Evolutionary conservation across 2,329 filamentous ascomycete genomes (phyloP), one percentile per base, ranked within the genome.

Genomic region (Pyrenochaeta sp.): DNA sequence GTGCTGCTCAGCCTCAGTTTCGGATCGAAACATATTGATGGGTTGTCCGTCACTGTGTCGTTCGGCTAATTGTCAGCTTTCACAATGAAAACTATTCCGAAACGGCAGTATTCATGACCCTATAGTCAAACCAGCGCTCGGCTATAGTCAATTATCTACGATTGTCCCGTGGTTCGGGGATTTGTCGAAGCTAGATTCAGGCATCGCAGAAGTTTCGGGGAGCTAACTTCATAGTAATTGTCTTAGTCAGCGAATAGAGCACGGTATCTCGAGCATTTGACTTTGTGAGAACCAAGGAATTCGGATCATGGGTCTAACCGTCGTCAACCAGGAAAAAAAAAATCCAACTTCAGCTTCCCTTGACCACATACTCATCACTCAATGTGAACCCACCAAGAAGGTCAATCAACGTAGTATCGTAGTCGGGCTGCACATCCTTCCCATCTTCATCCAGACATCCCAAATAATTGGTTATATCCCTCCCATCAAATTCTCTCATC

Each of bases 391-490:
- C 77, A 1, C 78, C 79, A 44, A 81, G 53, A 45, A 72, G 69
- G 39, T 78, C 60, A 46, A 78, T 67, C 64, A 81, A 54, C 15
- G 73, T 71, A 48, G 79, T 70, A 37, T 77, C 79, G 67, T 79
- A 81, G 9, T 71, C 71, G 7, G 78, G 79, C 71, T 81, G 78
- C 39, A 73, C 69, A 67, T 80, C 78, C 45, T 61, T 68, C 2
- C 76, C 77, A 25, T 74, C 66, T 8, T 70, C 70, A 61, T 80
- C 72, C 56, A 80, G 54, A 46, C 60, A 63, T 0, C 80, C 80
- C 42, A 82, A 57, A 71, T 83, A 83, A 63, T 79, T 73, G 39
- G 79, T 82, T 24, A 82, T 76, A 68, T 82, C 80, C 52, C 79
- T 73, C n/a, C 80, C 80, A 69, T 82, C 80, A 66, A 75, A 75